Evolutionary conservation across 1,284 basidiomycete genomes (phyloP).

Genomic region (Moesziomyces parantarcticus): DNA sequence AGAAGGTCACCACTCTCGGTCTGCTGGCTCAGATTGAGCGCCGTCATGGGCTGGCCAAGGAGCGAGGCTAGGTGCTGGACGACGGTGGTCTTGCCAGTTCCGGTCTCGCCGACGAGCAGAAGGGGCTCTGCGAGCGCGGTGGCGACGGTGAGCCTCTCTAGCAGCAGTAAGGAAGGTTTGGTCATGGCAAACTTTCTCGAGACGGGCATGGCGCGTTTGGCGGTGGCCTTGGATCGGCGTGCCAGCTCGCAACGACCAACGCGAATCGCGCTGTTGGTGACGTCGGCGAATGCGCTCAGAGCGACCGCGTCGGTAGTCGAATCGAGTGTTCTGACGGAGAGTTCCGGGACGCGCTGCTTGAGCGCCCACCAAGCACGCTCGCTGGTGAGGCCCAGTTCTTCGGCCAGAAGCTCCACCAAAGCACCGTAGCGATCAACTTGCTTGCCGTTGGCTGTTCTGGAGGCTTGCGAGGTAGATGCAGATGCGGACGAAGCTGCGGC

Average conservation of each 20-base stretch:
- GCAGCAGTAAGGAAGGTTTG: constrained; percentile 81
- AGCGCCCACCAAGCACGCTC: constrained; percentile 59
- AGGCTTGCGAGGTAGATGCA: background rate
- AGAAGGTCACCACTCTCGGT: constrained; percentile 94
- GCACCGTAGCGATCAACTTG: constrained; percentile 38
- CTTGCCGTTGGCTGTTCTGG: constrained; percentile 28
- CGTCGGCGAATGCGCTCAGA: background rate
- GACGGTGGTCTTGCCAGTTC: constrained; percentile 96
- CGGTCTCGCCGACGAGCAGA: constrained; percentile 95
- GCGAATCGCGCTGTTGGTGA: constrained; percentile 24
- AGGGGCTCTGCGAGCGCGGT: constrained; percentile 83
- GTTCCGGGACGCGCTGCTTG: constrained; percentile 54
- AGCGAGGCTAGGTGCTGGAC: constrained; percentile 87
- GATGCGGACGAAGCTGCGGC: background rate
- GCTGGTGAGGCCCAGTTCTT: constrained; percentile 51
- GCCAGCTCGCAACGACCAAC: constrained; percentile 49
- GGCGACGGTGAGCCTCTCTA: constrained; percentile 83
- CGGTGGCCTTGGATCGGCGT: constrained; percentile 26
- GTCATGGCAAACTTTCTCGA: constrained; percentile 81
- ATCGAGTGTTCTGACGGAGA: constrained; percentile 33
- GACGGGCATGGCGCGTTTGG: constrained; percentile 31
- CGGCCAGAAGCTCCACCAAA: constrained; percentile 48
- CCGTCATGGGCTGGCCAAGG: constrained; percentile 82
- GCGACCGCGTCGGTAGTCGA: background rate
- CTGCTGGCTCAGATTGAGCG: constrained; percentile 95